phyloP scores from a whole-genome alignment of 345 rosid genomes.

The Eucalyptus sp. region DNA sequence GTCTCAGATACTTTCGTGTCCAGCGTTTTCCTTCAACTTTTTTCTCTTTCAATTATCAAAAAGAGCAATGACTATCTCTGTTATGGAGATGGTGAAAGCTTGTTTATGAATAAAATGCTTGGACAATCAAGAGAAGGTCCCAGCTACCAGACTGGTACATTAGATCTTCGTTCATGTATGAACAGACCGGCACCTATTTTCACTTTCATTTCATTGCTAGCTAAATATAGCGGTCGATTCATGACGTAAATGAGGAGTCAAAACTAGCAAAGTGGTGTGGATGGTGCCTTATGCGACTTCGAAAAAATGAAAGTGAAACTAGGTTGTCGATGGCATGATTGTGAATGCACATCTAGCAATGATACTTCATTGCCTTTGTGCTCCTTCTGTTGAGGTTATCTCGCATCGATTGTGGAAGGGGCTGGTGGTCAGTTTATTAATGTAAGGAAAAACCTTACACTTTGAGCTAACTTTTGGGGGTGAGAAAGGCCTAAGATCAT shows the following conservation, averaged over 20 bases:
- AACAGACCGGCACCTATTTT: neutral
- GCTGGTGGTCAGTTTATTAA: fast-evolving
- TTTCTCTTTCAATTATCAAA: fast-evolving
- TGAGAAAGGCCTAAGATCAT: too few species aligned
- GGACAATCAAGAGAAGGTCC: neutral
- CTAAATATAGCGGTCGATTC: neutral
- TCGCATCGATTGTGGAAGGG: fast-evolving
- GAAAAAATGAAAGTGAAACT: neutral
- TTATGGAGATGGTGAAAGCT: neutral
- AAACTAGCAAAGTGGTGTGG: neutral
- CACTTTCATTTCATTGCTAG: neutral
- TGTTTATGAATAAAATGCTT: neutral
- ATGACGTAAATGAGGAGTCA: neutral
- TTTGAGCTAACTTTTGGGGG: too few species aligned
- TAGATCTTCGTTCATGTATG: neutral
- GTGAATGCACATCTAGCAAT: neutral
- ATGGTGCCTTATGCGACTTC: fast-evolving
- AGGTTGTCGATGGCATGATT: neutral
- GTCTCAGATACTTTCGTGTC: neutral
- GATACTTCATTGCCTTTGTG: neutral
- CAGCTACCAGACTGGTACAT: neutral
- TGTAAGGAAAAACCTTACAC: too few species aligned
- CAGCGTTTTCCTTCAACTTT: neutral
- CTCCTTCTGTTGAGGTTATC: too few species aligned
- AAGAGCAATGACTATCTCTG: neutral